Evolutionary conservation across 129 eudicot genomes (phyloP), one percentile per base, ranked within the genome.

Genomic region (Lactuca saligna): DNA sequence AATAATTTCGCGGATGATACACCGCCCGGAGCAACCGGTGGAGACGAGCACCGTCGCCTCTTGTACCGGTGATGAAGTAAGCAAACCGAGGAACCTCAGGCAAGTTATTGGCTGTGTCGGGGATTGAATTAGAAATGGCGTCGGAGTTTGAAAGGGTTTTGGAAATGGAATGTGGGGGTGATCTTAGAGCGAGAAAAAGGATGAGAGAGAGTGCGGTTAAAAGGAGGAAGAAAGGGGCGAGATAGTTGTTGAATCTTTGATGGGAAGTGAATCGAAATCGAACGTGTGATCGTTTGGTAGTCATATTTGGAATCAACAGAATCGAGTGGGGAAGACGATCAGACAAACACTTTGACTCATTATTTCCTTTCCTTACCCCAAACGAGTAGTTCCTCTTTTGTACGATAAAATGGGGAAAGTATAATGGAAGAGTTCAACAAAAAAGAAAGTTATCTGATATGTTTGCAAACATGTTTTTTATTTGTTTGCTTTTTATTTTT

Each of bases 1-100:
- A 91, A 75, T 77, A 83, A 42, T 91, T 91, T 61, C 97, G 67
- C 13, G 83, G 92, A 65, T 91, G 96, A 76, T 87, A 91, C 51
- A 82, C 71, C 49, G 88, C 86, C 65, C 80, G 90, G 34, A 91
- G 75, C 83, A 91, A 54, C 51, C 97, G 83, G 75, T 65, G 63
- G 65, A 91, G 25, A 51, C 86, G 81, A 42, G 59, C 72, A 5
- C 74, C 82, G 17, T 91, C 95, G 25, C 90, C 90, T 34, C 29
- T 63, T 0, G 93, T 68, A 1, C 97, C 97, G 14, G 97, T 81
- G 29, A 91, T 83, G 69, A 85, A 75, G 78, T 91, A 91, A 0
- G 97, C 97, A 20, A 91, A 77, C 41, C 87, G 82, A 29, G 95
- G 97, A 20, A 83, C 11, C 25, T 57, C 69, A 0, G 97, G 95